Evolutionary conservation across 2,329 filamentous ascomycete genomes (phyloP).

Genomic region (Sporothrix pseudoabietina): DNA sequence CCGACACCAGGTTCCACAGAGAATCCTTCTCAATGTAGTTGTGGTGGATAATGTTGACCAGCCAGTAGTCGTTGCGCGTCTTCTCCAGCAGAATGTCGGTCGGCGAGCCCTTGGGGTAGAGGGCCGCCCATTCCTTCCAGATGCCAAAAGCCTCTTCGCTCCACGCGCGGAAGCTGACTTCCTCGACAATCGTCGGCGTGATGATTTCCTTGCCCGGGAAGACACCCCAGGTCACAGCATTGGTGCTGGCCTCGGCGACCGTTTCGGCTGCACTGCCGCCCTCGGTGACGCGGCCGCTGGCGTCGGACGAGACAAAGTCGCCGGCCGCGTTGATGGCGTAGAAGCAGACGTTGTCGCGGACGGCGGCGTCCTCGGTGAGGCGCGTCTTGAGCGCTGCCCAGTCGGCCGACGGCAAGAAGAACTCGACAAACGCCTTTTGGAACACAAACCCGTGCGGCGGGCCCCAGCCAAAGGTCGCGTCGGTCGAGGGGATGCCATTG

Average conservation of each 20-base stretch:
- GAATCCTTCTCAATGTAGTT: slow-evolving; percentile 71
- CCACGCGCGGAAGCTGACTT: slow-evolving; percentile 96
- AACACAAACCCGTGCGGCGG: slow-evolving; percentile 92
- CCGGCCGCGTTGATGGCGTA: slow-evolving; percentile 80
- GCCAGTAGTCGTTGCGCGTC: slow-evolving; percentile 72
- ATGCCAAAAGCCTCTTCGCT: slow-evolving; percentile 94
- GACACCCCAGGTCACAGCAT: slow-evolving; percentile 97
- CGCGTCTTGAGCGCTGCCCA: slow-evolving; percentile 68
- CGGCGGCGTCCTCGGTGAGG: slow-evolving; percentile 57
- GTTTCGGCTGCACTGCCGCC: slow-evolving; percentile 33
- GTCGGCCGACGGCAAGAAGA: slow-evolving; percentile 78
- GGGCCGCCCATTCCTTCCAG: slow-evolving; percentile 89
- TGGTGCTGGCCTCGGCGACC: slow-evolving; percentile 62
- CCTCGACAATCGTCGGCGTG: slow-evolving; percentile 97
- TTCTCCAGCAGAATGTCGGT: slow-evolving; percentile 71
- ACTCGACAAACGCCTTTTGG: slow-evolving; percentile 97
- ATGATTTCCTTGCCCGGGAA: slow-evolving; percentile 99
- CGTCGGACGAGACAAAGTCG: slow-evolving; percentile 74
- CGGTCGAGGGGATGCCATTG: slow-evolving; percentile 75
- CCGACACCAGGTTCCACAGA: slow-evolving; percentile 67
- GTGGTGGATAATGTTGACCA: slow-evolving; percentile 89
- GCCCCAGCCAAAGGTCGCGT: slow-evolving; percentile 89
- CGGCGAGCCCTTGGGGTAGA: slow-evolving; percentile 74
- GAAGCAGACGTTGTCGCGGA: slow-evolving; percentile 73
- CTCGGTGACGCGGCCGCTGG: slow-evolving; percentile 41